A percentile compares a stretch with the other conserved stretches of the same genome.
These are phyloP conservation scores for Plasmopara viticola DNA, from an alignment of 352 stramenopile species.

Conservation along the genomic window DNA sequence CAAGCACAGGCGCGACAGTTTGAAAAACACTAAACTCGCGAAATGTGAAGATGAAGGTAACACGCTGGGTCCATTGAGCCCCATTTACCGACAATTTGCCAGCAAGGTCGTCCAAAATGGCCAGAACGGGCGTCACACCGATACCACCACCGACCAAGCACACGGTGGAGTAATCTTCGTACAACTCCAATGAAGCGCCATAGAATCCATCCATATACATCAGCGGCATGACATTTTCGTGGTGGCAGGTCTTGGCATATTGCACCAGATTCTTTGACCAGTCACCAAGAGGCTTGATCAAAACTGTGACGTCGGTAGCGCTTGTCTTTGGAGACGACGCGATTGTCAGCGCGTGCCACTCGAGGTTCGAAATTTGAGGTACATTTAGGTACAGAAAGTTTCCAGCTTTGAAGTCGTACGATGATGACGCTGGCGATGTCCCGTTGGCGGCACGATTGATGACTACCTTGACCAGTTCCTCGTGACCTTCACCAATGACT, in stretches of 20 bases:
- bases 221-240: conserved; percentile 19
- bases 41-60: conserved; percentile 38
- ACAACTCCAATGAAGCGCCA: conserved; percentile 37
- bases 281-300: conserved; percentile 46
- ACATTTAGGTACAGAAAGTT: conserved; percentile 57
- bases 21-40: conserved; percentile 37
- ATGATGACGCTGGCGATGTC: conserved; percentile 22
- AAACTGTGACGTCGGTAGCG: conserved; percentile 29
- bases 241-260: conserved; percentile 35
- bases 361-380: conserved; percentile 42
- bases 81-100: conserved; percentile 24
- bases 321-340: conserved; percentile 42
- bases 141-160: conserved; percentile 43
- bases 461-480: conserved; percentile 47
- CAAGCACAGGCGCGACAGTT: conserved; percentile 24
- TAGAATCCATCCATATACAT: conserved; percentile 61
- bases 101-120: conserved; percentile 39
- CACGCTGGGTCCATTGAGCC: conserved; percentile 29
- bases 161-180: conserved; percentile 41
- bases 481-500: conserved; percentile 21
- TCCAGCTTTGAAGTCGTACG: conserved; percentile 44
- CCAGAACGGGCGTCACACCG: conserved; percentile 37
- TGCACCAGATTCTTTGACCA: conserved; percentile 37
- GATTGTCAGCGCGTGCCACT: conserved; percentile 59
- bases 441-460: conserved; percentile 30